These are phyloP conservation scores for Osmanthus fragrans DNA, from an alignment of 257 asterid genomes.

Conservation along the genomic window DNA sequence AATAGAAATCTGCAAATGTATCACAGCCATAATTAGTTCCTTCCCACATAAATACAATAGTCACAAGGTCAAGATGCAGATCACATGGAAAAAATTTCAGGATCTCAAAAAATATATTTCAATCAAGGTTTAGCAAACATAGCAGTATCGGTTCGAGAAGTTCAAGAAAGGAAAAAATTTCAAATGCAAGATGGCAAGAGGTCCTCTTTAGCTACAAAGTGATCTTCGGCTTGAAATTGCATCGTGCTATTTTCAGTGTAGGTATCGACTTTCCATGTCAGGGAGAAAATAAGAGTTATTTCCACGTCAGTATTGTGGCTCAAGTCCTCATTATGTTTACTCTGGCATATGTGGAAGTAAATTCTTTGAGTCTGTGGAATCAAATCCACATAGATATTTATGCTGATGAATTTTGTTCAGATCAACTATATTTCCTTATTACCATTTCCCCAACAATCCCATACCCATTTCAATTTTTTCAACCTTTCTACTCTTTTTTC, in stretches of 20 bases:
- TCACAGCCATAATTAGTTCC: slow-evolving; percentile 13
- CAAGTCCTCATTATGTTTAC: neutral
- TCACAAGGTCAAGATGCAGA: neutral
- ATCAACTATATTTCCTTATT: neutral
- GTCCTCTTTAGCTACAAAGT: neutral
- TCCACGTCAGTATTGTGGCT: neutral
- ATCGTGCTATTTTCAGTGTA: neutral
- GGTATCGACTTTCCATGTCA: neutral
- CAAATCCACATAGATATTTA: neutral
- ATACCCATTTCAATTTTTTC: neutral
- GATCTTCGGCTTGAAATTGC: slow-evolving; percentile 1
- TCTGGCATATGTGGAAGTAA: neutral
- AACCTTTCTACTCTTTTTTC: neutral
- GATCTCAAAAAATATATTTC: neutral
- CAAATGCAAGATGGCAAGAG: neutral
- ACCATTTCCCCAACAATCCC: neutral
- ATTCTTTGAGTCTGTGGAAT: neutral
- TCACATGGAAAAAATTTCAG: neutral
- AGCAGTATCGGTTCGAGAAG: neutral
- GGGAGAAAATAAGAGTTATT: neutral
- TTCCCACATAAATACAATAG: slow-evolving; percentile 15
- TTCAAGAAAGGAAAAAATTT: neutral
- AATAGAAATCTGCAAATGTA: slow-evolving; percentile 72
- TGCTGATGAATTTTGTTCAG: neutral
- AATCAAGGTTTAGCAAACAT: neutral